These are phyloP conservation scores for Trichoderma orchidacearum DNA, from an alignment of 495 filamentous ascomycete species.

Conservation along the genomic window DNA sequence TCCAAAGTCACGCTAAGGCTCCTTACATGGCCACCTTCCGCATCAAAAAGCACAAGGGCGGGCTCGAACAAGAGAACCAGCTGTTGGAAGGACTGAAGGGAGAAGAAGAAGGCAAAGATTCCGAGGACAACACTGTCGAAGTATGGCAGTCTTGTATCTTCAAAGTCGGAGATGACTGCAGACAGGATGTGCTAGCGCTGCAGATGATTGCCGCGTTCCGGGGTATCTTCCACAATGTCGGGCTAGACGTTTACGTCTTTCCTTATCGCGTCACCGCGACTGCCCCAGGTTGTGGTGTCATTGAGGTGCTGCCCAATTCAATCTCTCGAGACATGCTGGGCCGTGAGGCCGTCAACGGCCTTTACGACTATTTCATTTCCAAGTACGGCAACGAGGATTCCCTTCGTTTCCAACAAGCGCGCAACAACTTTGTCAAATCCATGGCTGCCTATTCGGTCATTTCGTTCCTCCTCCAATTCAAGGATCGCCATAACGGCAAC, in stretches of 20 bases:
- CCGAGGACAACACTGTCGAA: constrained; percentile 51
- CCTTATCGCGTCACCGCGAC: constrained; percentile 98
- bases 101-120: constrained; percentile 14
- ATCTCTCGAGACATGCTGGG: constrained; percentile 98
- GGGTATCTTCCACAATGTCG: constrained; percentile 86
- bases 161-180: constrained; percentile 97
- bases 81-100: constrained; percentile 21
- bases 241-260: constrained; percentile 92
- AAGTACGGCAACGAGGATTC: constrained; percentile 96
- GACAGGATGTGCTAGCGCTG: constrained; percentile 89
- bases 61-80: constrained; percentile 29
- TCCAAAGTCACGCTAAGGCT: constrained; percentile 95
- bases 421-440: constrained; percentile 96
- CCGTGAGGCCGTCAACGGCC: constrained; percentile 89
- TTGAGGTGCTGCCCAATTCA: constrained; percentile 92
- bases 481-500: constrained; percentile 98
- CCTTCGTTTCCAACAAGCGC: constrained; percentile 84
- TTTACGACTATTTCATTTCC: constrained; percentile 95
- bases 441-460: constrained; percentile 99
- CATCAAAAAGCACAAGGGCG: constrained; percentile 64
- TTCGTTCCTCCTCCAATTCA: constrained; percentile 93
- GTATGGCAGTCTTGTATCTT: constrained; percentile 99
- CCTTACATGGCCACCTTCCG: constrained; percentile 98
- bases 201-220: constrained; percentile 98
- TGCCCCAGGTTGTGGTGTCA: constrained; percentile 93